Evolutionary conservation across 305 asterid genomes (phyloP), one percentile per base, ranked within the genome.

Genomic region (Rubia tinctorum): DNA sequence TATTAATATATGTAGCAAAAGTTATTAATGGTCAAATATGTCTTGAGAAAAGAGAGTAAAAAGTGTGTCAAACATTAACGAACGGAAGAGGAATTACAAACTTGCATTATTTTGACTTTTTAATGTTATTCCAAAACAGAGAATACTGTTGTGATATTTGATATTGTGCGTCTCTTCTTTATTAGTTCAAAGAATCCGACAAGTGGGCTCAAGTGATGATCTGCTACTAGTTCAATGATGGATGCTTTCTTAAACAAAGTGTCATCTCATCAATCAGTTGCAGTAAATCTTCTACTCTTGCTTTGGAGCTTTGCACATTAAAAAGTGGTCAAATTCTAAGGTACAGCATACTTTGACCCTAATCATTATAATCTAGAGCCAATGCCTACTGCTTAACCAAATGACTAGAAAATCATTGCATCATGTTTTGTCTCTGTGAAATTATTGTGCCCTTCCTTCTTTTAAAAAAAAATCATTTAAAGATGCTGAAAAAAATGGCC

Each of bases 351-450:
- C 69, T 69, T 70, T 66, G 79, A 82, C 49, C 78, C 67, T 77
- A 80, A 84, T 84, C 75, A 62, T 64, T 15, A n/a, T 77, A 69
- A 73, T 74, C 71, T 78, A 82, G 82, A 85, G 82, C 39, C 30
- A 58, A n/a, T 78, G 76, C 65, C 83, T 86, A 79, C 88, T 79
- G 83, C 79, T 30, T 80, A 73, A 84, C 78, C 74, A 81, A 88
- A 87, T 90, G 92, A 90, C 90, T 84, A 73, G 75, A 79, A 81
- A 83, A 87, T 86, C 73, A 90, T 88, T 82, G 81, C 77, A 63
- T 74, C 67, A 76, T 82, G 76, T 53, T 37, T 22, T 3, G 20
- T 30, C 27, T 20, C 14, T 0, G 8, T 18, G 18, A 11, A 49
- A 68, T 71, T 61, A 75, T 55, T 75, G 76, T 73, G 7, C 2